A percentile compares a stretch with the other conserved stretches of the same genome.
Evolutionary conservation across 75 land plant genomes (phyloP).

Genomic region (Cupressus sempervirens): DNA sequence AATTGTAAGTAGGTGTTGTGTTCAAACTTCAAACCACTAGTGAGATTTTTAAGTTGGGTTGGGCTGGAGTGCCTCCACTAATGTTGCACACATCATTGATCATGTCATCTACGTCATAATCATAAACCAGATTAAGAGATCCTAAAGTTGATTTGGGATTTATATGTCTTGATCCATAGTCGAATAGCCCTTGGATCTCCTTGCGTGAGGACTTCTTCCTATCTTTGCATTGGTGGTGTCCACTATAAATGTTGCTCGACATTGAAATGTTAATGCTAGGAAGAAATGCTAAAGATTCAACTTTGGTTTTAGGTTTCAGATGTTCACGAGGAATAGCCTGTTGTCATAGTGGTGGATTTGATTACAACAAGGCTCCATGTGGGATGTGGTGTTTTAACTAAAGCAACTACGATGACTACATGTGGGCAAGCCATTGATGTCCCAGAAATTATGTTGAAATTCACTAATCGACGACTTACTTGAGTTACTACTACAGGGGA

Average conservation of each 20-base stretch:
- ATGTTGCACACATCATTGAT: constrained; percentile 46
- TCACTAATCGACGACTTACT: neutral
- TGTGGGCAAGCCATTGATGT: constrained; percentile 88
- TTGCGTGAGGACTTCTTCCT: constrained; percentile 24
- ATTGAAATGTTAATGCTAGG: too few relatives aligned
- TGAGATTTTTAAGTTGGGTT: constrained; percentile 35
- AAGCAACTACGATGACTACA: constrained; percentile 47
- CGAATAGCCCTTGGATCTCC: constrained; percentile 34
- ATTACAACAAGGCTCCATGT: constrained; percentile 70
- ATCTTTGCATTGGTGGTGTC: constrained; percentile 27
- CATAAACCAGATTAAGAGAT: constrained; percentile 48
- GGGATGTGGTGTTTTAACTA: constrained; percentile 57
- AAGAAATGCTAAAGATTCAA: too few relatives aligned
- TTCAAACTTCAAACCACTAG: constrained; percentile 13
- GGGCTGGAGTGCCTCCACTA: constrained; percentile 33
- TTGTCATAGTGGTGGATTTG: constrained; percentile 72
- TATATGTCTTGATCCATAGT: constrained; percentile 43
- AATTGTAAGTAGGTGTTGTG: constrained; percentile 26
- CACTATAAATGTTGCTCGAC: constrained; percentile 23
- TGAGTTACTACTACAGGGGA: constrained; percentile 15
- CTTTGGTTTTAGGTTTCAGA: neutral
- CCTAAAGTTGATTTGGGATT: constrained; percentile 27
- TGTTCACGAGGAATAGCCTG: constrained; percentile 24
- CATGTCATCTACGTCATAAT: constrained; percentile 25
- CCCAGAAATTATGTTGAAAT: constrained; percentile 37